phyloP scores from a whole-genome alignment of 202 grass and related monocot species.

The Eragrostis tef region DNA sequence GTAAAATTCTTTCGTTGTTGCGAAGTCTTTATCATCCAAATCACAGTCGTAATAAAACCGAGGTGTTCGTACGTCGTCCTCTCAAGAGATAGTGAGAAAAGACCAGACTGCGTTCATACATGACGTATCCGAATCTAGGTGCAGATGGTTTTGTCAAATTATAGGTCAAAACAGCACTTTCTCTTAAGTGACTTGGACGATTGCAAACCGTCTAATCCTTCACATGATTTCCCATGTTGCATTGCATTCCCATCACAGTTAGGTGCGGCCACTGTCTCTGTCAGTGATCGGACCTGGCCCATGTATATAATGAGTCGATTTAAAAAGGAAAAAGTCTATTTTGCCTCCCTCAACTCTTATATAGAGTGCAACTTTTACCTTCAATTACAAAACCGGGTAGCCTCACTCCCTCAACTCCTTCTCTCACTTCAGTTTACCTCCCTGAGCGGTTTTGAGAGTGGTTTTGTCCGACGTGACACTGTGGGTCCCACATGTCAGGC shows the following conservation, averaged over 20 bases:
- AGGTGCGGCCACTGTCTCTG: not conserved
- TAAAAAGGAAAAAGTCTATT: no score
- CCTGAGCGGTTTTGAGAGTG: no score
- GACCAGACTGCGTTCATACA: not conserved
- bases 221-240: not conserved
- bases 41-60: constrained; percentile 42
- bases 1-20: not conserved
- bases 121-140: not conserved
- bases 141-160: constrained; percentile 34
- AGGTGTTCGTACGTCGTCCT: constrained; percentile 40
- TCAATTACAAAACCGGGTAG: no score
- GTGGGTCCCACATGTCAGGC: no score
- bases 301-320: not conserved
- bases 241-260: no score
- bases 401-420: no score
- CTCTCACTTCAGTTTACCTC: no score
- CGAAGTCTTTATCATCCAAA: constrained; percentile 36
- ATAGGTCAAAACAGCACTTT: not conserved
- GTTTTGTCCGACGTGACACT: no score
- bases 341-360: no score
- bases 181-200: not conserved
- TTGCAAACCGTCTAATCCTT: not conserved
- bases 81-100: not conserved
- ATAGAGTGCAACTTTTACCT: no score
- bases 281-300: not conserved